Conservation (phyloP, 441 rosid genomes). For the Corymbia calophylla region DNA sequence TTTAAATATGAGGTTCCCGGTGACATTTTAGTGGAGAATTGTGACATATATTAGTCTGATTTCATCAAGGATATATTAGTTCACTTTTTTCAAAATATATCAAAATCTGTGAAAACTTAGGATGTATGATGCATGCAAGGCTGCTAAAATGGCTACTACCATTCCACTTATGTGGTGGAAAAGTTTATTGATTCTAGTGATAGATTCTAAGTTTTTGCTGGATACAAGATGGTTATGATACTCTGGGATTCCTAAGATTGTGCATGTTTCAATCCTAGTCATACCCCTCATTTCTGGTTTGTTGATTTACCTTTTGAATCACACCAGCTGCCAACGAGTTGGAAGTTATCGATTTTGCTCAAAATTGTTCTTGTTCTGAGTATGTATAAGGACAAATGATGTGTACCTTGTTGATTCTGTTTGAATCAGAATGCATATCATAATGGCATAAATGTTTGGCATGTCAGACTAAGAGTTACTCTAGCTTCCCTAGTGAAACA, state of each 20-base stretch:
- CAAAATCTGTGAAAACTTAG: not conserved
- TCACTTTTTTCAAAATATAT: not conserved
- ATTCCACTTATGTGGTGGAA: not conserved
- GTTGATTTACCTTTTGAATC: not conserved
- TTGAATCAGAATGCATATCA: not conserved
- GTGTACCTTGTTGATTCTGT: not conserved
- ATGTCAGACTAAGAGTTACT: not conserved
- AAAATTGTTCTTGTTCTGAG: not conserved
- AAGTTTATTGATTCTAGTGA: not conserved
- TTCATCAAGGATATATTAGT: not conserved
- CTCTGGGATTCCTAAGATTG: not conserved
- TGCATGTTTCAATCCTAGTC: not conserved
- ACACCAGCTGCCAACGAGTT: not conserved
- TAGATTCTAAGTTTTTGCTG: not conserved
- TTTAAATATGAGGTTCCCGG: not conserved
- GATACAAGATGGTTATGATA: not conserved
- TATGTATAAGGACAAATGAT: not conserved
- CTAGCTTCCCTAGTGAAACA: not conserved
- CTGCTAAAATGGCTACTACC: not conserved
- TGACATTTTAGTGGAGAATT: not conserved
- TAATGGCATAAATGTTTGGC: not conserved
- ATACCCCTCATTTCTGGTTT: not conserved
- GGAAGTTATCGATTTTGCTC: not conserved
- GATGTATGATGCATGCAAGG: not conserved
- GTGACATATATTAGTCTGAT: not conserved